Base-by-base conservation (phyloP, 495 filamentous ascomycete genomes). In the Rhizodiscina lignyota region DNA sequence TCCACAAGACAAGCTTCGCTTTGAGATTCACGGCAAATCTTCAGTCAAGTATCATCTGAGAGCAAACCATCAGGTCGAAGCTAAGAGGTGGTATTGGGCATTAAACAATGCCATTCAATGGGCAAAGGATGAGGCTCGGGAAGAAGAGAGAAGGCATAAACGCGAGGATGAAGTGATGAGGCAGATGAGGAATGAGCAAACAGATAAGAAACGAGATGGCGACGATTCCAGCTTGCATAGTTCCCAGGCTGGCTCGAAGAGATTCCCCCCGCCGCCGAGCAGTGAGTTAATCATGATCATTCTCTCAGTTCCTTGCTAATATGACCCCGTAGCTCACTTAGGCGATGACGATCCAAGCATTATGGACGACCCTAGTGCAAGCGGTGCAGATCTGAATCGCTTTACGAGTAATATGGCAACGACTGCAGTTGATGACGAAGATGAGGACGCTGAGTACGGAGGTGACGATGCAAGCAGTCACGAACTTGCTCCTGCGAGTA, bases 11-110 rank as follows among this genome's bases (percentile, higher is more conserved):
- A 97, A 97, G 54, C 83, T 82, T 16, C 84, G 82, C 22, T 97
- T 97, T 48, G 89, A 96, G 48, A 94, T 97, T 39, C 80, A 83
- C 30, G 89, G 89, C 15, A 97, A 97, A 55, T 87, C 86, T 1
- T 94, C 86, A n/a, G 87, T 97, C 38, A 97, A 94, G 55, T 97
- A 97, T 52, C 83, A 89, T 34, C 68, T 97, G 20, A 93, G 91
- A 52, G 89, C 89, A 0, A 96, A 96, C 45, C 89, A 97, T 57
- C 75, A 91, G 44, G 83, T 89, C 13, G 83, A 91, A 47, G 83
- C 83, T 4, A 89, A 91, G 53, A 65, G 83, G 32, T 91, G 89
- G 89, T 96, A 84, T 53, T 97, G 89, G 89, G 82, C 89, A 6
- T 64, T 97, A 37, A 97, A 96, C 57, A 97, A 97, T 56, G 85